Evolutionary conservation across 2,329 filamentous ascomycete genomes (phyloP).

Genomic region (Alternaria novae-zelandiae): DNA sequence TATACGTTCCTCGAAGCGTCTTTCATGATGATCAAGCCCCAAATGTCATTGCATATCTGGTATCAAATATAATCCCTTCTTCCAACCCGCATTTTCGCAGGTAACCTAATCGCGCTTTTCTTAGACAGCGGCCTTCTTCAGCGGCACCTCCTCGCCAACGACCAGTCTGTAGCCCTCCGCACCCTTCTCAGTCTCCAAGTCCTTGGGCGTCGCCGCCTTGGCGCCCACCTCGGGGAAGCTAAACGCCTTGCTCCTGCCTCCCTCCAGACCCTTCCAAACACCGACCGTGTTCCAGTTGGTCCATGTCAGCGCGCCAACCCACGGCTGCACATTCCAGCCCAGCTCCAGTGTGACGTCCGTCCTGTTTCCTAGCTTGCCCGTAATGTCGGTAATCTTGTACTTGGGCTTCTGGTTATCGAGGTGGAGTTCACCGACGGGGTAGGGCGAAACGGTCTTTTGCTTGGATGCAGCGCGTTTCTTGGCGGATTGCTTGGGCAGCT

Average conservation of each 20-base stretch:
- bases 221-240: constrained; percentile 69
- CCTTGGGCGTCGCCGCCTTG: constrained; percentile 63
- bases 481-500: constrained; percentile 48
- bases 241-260: constrained; percentile 70
- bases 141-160: constrained; percentile 43
- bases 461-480: constrained; percentile 24
- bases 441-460: constrained; percentile 21
- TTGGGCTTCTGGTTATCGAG: constrained; percentile 89
- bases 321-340: constrained; percentile 97
- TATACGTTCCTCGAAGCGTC: too few species aligned
- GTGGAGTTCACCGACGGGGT: constrained; percentile 70
- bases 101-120: background rate
- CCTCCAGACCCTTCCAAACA: constrained; percentile 69
- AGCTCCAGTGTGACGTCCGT: constrained; percentile 78
- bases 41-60: background rate
- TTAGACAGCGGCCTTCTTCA: constrained; percentile 21
- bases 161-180: constrained; percentile 55
- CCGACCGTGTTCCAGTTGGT: constrained; percentile 58
- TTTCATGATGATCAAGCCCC: background rate
- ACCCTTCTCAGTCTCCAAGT: constrained; percentile 57
- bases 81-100: background rate
- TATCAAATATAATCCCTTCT: background rate
- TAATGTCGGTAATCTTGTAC: constrained; percentile 94
- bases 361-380: constrained; percentile 75
- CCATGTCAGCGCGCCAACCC: constrained; percentile 91